These are phyloP conservation scores for Chimonanthus praecox DNA, from an alignment of 164 flowering plant genomes.

Conservation along the genomic window DNA sequence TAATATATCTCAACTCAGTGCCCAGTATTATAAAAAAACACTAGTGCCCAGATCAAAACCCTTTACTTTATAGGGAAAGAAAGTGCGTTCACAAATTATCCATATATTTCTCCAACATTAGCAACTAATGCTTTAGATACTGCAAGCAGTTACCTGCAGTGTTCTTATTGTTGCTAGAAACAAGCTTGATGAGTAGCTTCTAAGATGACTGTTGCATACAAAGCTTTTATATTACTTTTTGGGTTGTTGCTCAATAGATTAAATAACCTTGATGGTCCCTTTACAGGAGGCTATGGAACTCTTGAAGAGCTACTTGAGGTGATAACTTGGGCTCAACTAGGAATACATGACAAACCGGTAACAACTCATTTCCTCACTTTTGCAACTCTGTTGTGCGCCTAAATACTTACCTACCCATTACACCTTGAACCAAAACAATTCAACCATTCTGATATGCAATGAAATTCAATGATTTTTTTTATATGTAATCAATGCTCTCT, in stretches of 20 bases:
- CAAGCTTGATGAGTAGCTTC: background rate
- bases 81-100: background rate
- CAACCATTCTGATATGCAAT: background rate
- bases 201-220: background rate
- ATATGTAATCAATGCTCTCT: background rate
- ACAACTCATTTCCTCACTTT: background rate
- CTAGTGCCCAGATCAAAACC: background rate
- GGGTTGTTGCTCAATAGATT: background rate
- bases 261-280: background rate
- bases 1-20: too few relatives aligned
- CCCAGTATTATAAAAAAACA: too few relatives aligned
- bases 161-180: background rate
- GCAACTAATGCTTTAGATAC: background rate
- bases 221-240: background rate
- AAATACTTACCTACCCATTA: background rate
- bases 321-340: constrained; percentile 73
- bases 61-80: background rate
- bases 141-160: background rate
- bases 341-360: constrained; percentile 74
- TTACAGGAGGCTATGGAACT: constrained; percentile 67
- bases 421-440: background rate
- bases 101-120: background rate
- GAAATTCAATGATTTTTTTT: background rate
- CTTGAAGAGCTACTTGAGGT: constrained; percentile 70
- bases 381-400: background rate